These are phyloP conservation scores for Termitomyces eurrhizus DNA, from an alignment of 768 basidiomycete genomes.

Conservation along the genomic window DNA sequence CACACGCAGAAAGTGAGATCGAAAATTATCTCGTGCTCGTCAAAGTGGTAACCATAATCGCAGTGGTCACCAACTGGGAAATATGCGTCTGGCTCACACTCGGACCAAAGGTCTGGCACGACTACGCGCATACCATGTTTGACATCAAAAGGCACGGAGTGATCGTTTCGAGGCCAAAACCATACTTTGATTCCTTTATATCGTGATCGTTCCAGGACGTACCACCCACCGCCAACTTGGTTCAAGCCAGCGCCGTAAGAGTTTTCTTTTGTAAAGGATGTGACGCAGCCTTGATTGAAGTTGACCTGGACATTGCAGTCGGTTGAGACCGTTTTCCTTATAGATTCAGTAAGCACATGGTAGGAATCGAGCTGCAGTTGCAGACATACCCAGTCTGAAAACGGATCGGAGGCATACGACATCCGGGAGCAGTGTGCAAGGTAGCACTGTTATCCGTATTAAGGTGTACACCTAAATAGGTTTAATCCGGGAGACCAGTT, in stretches of 20 bases:
- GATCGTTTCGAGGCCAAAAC: conserved; percentile 53
- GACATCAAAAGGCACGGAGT: conserved; percentile 40
- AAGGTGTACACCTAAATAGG: conserved; percentile 44
- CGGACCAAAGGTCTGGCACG: conserved; percentile 24
- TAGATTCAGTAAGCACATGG: neutral
- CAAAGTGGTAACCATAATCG: conserved; percentile 49
- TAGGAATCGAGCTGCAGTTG: neutral
- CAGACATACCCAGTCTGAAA: conserved; percentile 43
- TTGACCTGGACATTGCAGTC: conserved; percentile 48
- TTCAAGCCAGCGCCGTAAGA: conserved; percentile 52
- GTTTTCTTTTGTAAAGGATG: conserved; percentile 30
- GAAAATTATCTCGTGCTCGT: conserved; percentile 50
- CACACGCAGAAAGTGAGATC: conserved; percentile 59
- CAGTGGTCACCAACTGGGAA: conserved; percentile 44
- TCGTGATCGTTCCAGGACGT: conserved; percentile 42
- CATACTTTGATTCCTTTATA: conserved; percentile 50
- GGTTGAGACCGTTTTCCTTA: conserved; percentile 35
- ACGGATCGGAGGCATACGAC: conserved; percentile 39
- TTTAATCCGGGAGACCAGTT: neutral
- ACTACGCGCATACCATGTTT: conserved; percentile 16
- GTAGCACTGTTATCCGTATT: conserved; percentile 43
- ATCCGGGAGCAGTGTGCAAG: conserved; percentile 49
- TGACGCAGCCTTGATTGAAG: conserved; percentile 62
- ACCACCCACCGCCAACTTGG: conserved; percentile 54
- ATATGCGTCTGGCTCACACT: conserved; percentile 42